Base-by-base conservation (phyloP, 306 rosid genomes). In the Vicia villosa region DNA sequence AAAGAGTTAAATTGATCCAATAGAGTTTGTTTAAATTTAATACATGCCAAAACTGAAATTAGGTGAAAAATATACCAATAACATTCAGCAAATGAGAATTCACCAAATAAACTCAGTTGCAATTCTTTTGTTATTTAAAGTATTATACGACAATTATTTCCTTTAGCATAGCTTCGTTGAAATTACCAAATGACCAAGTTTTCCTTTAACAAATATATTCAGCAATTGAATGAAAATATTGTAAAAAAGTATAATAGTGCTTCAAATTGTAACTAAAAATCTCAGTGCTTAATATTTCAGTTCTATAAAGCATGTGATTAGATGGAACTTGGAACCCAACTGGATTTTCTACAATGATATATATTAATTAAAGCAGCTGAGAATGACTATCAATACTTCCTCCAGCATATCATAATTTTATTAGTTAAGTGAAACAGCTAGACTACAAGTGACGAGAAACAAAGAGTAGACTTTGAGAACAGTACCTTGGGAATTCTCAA, bases 401-500 rank as follows among this genome's bases (percentile, higher is more conserved):
- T 49, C 58, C 67, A 51, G 38, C 63, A 22, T 49, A 30, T 9
- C 74, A 74, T 69, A 36, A 58, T 51, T 74, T 50, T 41, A 51
- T 50, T 69, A 40, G 32, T 78, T 64, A 55, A 16, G 10, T 10
- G 60, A 69, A 70, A 68, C 63, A 58, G 70, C 28, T 40, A 65
- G 42, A 63, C 63, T 66, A 56, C 22, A 73, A 73, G 19, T 10
- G 65, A 37, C 38, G 41, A 34, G 47, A 26, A 49, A 74, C 43
- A 43, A 38, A 30, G 40, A 51, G 34, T 22, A 57, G 37, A 69
- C 22, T 60, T 50, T 21, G 15, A 15, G 51, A 28, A 67, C 22
- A 61, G 46, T n/a, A 82, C 86, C 86, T 79, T 79, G 37, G 86
- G 86, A 82, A 82, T 82, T 79, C 86, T 79, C 77, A 82, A 45